Evolutionary conservation across 78 protist genomes (phyloP).

Genomic region (Emiliania huxleyi): DNA sequence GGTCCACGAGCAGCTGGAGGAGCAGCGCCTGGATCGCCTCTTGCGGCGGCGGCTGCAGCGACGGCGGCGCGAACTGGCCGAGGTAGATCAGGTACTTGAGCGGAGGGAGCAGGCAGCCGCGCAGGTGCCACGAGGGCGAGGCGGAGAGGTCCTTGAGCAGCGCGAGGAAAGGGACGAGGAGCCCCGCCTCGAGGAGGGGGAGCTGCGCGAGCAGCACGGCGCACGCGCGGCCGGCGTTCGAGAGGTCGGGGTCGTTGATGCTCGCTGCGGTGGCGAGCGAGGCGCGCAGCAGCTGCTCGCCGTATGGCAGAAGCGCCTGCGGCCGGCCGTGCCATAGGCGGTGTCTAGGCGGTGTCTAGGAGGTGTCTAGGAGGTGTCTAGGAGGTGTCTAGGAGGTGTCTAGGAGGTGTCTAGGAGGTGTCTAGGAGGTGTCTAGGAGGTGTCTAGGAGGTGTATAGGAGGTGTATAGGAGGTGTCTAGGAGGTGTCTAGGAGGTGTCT

Average conservation of each 20-base stretch:
- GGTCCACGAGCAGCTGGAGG: not conserved
- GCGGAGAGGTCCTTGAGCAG: not conserved
- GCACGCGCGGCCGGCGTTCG: not conserved
- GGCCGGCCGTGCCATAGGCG: no score
- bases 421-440: no score
- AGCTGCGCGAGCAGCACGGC: not conserved
- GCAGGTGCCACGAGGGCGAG: not conserved
- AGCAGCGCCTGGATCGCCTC: not conserved
- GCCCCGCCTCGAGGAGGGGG: not conserved
- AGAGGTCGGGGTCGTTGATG: not conserved
- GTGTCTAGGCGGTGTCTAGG: no score
- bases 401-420: no score
- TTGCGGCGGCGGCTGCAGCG: not conserved
- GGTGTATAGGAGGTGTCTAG: no score
- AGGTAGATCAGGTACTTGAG: not conserved
- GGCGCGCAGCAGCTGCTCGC: not conserved
- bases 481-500: no score
- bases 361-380: no score
- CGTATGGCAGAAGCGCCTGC: not conserved
- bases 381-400: no score
- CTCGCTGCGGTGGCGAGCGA: not conserved
- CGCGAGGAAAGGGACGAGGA: not conserved
- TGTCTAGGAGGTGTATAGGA: no score
- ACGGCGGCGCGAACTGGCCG: not conserved
- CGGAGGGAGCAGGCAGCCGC: not conserved